Evolutionary conservation across 2,329 filamentous ascomycete species (phyloP).

Genomic region (Cadophora luteo-olivacea): DNA sequence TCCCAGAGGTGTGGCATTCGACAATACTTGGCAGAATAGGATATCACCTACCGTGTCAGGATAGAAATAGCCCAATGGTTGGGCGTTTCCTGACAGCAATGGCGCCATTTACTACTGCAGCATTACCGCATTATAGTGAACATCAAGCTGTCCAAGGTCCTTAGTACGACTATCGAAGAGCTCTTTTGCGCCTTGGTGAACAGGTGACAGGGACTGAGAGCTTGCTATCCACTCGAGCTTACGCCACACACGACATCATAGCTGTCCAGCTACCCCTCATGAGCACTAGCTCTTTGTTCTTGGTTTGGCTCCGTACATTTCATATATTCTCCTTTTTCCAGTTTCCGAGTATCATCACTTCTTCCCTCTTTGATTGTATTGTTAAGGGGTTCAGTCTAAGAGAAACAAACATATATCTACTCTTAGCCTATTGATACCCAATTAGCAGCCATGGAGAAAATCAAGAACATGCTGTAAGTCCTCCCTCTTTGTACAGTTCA

Average conservation of each 20-base stretch:
- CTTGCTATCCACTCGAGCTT: conserved; percentile 21
- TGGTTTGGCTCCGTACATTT: not conserved
- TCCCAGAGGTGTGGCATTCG: not conserved
- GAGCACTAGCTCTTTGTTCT: conserved; percentile 13
- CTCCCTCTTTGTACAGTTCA: not conserved
- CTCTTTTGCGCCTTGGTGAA: not conserved
- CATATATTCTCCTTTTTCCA: not conserved
- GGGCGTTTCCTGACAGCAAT: conserved; percentile 17
- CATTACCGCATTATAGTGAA: conserved; percentile 15
- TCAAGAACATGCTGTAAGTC: conserved; percentile 44
- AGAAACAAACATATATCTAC: not conserved
- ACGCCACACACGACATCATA: conserved; percentile 30
- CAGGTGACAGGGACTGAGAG: conserved; percentile 5
- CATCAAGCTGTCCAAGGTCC: conserved; percentile 11
- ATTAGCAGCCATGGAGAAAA: conserved; percentile 42
- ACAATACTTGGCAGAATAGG: conserved; percentile 2
- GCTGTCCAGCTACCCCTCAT: conserved; percentile 20
- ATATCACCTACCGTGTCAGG: not conserved
- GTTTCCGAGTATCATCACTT: not conserved
- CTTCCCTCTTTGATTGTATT: not conserved
- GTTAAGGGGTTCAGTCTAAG: not conserved
- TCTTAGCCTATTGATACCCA: not conserved
- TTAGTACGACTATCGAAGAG: not conserved
- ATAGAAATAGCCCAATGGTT: not conserved
- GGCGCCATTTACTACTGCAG: conserved; percentile 17